Base-by-base conservation (phyloP, 2,329 filamentous ascomycete species). In the Sarocladium brachiariae region DNA sequence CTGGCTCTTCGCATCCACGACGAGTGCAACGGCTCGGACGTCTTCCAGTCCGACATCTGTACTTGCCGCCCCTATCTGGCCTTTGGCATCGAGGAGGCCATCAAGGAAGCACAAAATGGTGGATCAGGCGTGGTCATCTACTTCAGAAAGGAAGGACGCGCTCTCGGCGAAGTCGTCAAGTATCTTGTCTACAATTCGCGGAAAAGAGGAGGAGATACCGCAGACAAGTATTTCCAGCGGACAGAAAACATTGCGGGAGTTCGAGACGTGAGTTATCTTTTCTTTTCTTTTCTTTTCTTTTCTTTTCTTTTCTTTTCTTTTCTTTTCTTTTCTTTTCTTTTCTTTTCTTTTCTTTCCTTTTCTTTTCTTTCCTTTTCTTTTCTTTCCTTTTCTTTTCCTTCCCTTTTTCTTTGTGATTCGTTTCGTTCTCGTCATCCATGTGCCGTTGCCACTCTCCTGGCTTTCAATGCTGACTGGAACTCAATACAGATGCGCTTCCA, bases 401-500 rank as follows among this genome's bases (percentile, higher is more conserved):
- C n/a, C n/a, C n/a, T n/a, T n/a, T n/a, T n/a, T n/a, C n/a, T n/a
- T n/a, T n/a, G n/a, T n/a, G n/a, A n/a, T n/a, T n/a, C n/a, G n/a
- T n/a, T n/a, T n/a, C n/a, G n/a, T n/a, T n/a, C n/a, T n/a, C n/a
- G n/a, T n/a, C n/a, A n/a, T n/a, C n/a, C n/a, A n/a, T n/a, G n/a
- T n/a, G n/a, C n/a, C n/a, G n/a, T n/a, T n/a, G n/a, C n/a, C n/a
- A n/a, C n/a, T n/a, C n/a, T n/a, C n/a, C n/a, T n/a, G n/a, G n/a
- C n/a, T n/a, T n/a, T n/a, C n/a, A n/a, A n/a, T n/a, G n/a, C n/a
- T n/a, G n/a, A n/a, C n/a, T n/a, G n/a, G n/a, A n/a, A n/a, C n/a
- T n/a, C n/a, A n/a, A n/a, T n/a, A n/a, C n/a, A n/a, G n/a, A 97
- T 97, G 92, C 84, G 93, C 34, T 97, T 97, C 77, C 93, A 97